phyloP scores from a whole-genome alignment of 805 yeast species.

The Pichia kluyveri region DNA sequence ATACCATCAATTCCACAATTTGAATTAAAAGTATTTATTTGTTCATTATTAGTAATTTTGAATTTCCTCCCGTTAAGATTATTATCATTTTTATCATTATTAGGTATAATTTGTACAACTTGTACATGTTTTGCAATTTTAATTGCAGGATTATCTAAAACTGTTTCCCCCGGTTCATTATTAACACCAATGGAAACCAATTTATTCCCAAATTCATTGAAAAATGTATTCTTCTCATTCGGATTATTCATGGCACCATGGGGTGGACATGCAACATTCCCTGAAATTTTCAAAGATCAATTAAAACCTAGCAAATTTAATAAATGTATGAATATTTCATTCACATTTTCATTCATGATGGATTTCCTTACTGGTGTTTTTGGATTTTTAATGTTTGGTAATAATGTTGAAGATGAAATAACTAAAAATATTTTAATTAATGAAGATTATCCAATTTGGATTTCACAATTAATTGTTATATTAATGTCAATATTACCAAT shows the following conservation, averaged over 20 bases:
- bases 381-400: constrained; percentile 57
- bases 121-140: constrained; percentile 51
- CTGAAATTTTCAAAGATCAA: constrained; percentile 66
- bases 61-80: constrained; percentile 67
- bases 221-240: constrained; percentile 47
- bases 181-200: constrained; percentile 54
- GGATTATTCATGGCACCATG: constrained; percentile 73
- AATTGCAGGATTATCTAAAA: constrained; percentile 55
- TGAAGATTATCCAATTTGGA: constrained; percentile 40
- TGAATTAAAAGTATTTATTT: constrained; percentile 34
- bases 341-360: constrained; percentile 47
- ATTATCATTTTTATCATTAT: constrained; percentile 56
- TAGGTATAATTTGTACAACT: constrained; percentile 66
- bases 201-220: constrained; percentile 48
- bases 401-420: constrained; percentile 39
- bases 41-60: constrained; percentile 31
- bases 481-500: constrained; percentile 76
- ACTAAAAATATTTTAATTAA: constrained; percentile 37
- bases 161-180: constrained; percentile 66
- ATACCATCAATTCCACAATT: constrained; percentile 32
- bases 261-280: constrained; percentile 81
- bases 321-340: constrained; percentile 47
- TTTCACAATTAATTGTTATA: constrained; percentile 44
- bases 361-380: constrained; percentile 57
- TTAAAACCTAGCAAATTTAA: constrained; percentile 51